Percentiles rank a stretch among this genome's conserved stretches.
Evolutionary conservation across 1,284 basidiomycete genomes (phyloP).

Genomic region (Anthracocystis walkeri): DNA sequence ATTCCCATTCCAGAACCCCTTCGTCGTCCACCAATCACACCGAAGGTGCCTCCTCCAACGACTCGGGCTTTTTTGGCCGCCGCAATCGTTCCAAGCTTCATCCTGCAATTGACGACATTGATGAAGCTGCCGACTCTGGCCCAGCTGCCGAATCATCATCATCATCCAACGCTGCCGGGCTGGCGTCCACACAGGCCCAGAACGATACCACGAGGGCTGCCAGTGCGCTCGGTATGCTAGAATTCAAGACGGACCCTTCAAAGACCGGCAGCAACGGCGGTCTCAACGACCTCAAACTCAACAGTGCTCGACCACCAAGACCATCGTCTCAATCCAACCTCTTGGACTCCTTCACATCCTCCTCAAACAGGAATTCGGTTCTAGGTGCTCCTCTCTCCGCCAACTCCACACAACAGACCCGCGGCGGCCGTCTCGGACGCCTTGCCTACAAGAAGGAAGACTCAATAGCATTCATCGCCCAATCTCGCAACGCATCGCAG

Average conservation of each 20-base stretch:
- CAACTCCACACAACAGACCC: slow-evolving; percentile 13
- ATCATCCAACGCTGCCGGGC: not conserved
- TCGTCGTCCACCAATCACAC: slow-evolving; percentile 29
- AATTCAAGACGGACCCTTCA: slow-evolving; percentile 13
- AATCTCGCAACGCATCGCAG: slow-evolving; percentile 34
- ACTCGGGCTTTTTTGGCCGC: slow-evolving; percentile 37
- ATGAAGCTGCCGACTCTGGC: not conserved
- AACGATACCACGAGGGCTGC: slow-evolving; percentile 11
- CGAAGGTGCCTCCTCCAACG: slow-evolving; percentile 19
- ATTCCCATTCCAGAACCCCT: slow-evolving; percentile 13
- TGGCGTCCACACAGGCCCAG: not conserved
- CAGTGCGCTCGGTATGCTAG: slow-evolving; percentile 33
- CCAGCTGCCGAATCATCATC: not conserved
- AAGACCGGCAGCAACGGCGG: not conserved
- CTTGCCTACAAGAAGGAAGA: slow-evolving; percentile 55
- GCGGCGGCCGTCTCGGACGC: slow-evolving; percentile 41
- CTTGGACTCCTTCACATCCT: slow-evolving; percentile 9
- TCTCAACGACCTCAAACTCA: not conserved
- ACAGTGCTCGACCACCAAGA: slow-evolving; percentile 6
- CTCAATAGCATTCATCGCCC: slow-evolving; percentile 37
- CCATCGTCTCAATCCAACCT: slow-evolving; percentile 38
- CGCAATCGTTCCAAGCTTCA: slow-evolving; percentile 20
- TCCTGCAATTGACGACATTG: slow-evolving; percentile 10
- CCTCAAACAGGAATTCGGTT: not conserved
- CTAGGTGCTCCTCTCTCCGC: not conserved